Conservation (phyloP, 371 early-diverging fungal species). For the Rhizopus microsporus region DNA sequence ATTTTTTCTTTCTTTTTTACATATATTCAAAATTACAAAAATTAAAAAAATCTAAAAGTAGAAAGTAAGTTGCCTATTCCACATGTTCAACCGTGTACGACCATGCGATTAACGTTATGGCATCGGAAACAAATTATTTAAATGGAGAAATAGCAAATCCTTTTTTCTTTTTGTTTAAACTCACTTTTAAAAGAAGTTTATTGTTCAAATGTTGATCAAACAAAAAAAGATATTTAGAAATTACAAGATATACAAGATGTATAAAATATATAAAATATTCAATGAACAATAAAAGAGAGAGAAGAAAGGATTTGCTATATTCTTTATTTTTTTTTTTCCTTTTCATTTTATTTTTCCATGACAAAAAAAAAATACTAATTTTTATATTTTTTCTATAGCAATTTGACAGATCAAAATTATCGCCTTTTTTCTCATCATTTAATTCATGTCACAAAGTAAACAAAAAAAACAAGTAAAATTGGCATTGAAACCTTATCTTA, state of each 20-base stretch:
- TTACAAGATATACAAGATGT: too few relatives aligned
- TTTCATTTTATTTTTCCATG: slow-evolving; percentile 1
- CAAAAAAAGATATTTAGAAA: neutral
- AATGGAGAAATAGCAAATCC: slow-evolving; percentile 15
- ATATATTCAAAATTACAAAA: neutral
- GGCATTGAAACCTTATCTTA: neutral
- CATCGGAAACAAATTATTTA: slow-evolving; percentile 19
- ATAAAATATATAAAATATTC: neutral
- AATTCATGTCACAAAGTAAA: slow-evolving; percentile 30
- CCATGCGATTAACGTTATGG: slow-evolving; percentile 26
- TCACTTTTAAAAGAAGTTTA: neutral
- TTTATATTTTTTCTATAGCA: neutral
- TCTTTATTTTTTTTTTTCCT: neutral
- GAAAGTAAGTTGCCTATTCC: slow-evolving; percentile 12
- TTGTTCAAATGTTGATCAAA: neutral
- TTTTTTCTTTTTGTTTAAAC: neutral
- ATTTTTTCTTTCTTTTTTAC: slow-evolving; percentile 1
- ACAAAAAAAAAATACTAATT: neutral
- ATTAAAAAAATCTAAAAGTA: too few relatives aligned
- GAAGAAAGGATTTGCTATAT: neutral
- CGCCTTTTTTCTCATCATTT: slow-evolving; percentile 2
- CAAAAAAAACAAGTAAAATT: neutral
- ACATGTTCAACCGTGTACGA: slow-evolving; percentile 14
- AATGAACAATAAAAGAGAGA: neutral
- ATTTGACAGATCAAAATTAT: neutral